Base-by-base conservation (phyloP, 192 early-diverging fungal genomes). In the Coemansia sp. region DNA sequence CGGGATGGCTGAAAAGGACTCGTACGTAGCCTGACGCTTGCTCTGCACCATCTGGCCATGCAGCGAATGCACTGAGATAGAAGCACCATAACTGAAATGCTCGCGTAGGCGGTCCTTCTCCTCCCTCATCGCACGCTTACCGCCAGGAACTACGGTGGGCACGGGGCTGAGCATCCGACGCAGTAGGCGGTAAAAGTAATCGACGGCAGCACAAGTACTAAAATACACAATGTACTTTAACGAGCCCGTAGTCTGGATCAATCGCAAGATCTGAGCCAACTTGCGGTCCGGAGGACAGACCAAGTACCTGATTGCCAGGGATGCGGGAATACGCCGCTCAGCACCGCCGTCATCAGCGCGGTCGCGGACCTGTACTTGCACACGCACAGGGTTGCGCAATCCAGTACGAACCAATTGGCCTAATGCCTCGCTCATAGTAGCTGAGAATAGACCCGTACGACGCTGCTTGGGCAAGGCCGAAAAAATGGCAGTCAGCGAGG, bases 41-140 rank as follows among this genome's bases (percentile, higher is more conserved):
- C 94, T 97, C 60, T 91, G 92, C 59, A 91, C 89, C 95, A 96
- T 95, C 73, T 97, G 92, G 0, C 97, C 97, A 72, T 99, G 97
- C 31, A 99, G 79, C 3, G 92, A 93, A 27, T 79, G 72, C 31
- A 85, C 75, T 2, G 83, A 72, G n/a, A 79, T 57, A 24, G 61
- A 63, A 8, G 74, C 72, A 2, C 44, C 41, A 12, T 63, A 61
- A 16, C 43, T 64, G 43, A 83, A 61, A 11, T 57, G 18, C 66
- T 65, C 42, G 51, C 57, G 42, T 9, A 76, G 34, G 16, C 54
- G 61, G 65, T 70, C 72, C 29, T 65, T 62, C 54, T 85, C 74
- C 47, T 66, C 63, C 42, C 54, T 29, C 38, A 85, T 52, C 8
- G 67, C 70, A 22, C 61, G 59, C 63, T 78, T 80, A 9, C 78